phyloP scores from a whole-genome alignment of 31 red algal species.

The Asparagopsis taxiformis region DNA sequence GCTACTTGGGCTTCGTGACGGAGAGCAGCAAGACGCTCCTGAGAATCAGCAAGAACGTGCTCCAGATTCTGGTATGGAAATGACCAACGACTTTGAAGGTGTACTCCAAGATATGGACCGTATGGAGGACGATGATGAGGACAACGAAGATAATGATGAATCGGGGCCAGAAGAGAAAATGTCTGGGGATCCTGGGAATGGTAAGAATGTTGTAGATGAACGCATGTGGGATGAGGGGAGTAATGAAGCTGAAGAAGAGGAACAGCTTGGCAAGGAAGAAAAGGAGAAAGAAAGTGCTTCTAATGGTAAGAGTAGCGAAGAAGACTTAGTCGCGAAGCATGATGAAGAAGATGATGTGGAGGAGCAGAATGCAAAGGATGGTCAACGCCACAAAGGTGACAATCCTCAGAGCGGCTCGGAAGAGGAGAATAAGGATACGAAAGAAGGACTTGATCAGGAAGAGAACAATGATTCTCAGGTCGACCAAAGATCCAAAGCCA shows the following conservation, averaged over 20 bases:
- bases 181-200: slow-evolving; percentile 27
- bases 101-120: slow-evolving; percentile 44
- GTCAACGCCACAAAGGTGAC: neutral
- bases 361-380: neutral
- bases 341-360: neutral
- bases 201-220: slow-evolving; percentile 53
- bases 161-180: slow-evolving; percentile 55
- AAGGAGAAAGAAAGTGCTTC: slow-evolving; percentile 12
- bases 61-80: slow-evolving; percentile 64
- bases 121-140: slow-evolving; percentile 28
- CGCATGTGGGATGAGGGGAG: slow-evolving; percentile 48
- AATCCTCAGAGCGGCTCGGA: neutral
- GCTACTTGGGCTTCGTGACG: slow-evolving; percentile 55
- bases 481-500: neutral
- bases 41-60: slow-evolving; percentile 9
- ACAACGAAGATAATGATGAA: slow-evolving; percentile 8
- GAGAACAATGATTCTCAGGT: neutral
- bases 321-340: slow-evolving; percentile 2
- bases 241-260: neutral
- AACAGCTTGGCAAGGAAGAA: neutral
- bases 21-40: slow-evolving; percentile 1
- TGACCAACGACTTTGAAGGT: slow-evolving; percentile 86
- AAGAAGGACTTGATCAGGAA: neutral
- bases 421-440: neutral
- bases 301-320: slow-evolving; percentile 5